Evolutionary conservation across 176 grass and related monocot genomes (phyloP).

Genomic region (Aegilops bicornis): DNA sequence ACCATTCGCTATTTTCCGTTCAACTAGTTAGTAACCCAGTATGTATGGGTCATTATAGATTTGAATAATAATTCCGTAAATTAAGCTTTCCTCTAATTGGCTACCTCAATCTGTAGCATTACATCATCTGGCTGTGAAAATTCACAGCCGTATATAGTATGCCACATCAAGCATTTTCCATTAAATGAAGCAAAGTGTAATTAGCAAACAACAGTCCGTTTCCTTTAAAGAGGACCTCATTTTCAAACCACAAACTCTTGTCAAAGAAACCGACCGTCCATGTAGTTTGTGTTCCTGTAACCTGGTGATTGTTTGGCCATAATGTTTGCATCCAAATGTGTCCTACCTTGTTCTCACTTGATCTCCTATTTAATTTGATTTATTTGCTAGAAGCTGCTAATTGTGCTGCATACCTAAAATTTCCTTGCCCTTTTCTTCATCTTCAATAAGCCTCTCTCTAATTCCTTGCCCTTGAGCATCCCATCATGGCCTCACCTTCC

Average conservation of each 20-base stretch:
- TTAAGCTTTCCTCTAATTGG: neutral
- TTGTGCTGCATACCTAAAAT: neutral
- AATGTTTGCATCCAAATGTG: neutral
- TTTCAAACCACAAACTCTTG: neutral
- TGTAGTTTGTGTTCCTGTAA: neutral
- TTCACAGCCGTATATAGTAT: neutral
- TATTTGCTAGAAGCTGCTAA: neutral
- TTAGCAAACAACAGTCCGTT: neutral
- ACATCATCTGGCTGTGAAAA: neutral
- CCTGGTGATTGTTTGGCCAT: neutral
- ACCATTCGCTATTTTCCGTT: slow-evolving; percentile 12
- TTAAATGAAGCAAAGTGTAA: neutral
- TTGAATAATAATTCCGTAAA: neutral
- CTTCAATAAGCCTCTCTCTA: neutral
- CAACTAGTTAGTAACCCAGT: neutral
- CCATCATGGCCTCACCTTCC: neutral
- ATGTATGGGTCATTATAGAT: neutral
- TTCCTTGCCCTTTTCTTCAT: neutral
- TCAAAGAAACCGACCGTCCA: neutral
- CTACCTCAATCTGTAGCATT: neutral
- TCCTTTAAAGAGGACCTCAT: neutral
- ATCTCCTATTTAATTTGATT: neutral
- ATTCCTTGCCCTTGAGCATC: neutral
- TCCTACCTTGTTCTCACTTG: neutral
- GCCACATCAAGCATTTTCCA: neutral